These are phyloP conservation scores for Cladosporium sp. DNA, from an alignment of 2,329 filamentous ascomycete genomes.

Conservation along the genomic window DNA sequence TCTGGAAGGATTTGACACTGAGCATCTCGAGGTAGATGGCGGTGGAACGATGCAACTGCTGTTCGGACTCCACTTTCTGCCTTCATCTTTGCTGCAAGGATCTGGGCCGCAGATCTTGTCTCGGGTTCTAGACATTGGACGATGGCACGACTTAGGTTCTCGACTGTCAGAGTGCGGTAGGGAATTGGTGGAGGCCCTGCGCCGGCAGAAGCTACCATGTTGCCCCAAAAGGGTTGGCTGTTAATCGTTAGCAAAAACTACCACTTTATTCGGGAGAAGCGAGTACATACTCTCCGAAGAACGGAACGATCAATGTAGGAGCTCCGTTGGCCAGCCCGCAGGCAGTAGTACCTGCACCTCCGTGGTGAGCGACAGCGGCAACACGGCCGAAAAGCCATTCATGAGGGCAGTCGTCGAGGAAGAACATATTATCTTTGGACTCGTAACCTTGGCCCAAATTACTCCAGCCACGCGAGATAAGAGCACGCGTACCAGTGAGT, in stretches of 20 bases:
- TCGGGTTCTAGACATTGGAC: slow-evolving; percentile 55
- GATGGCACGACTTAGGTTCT: slow-evolving; percentile 47
- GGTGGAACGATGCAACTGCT: slow-evolving; percentile 67
- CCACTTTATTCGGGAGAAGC: slow-evolving; percentile 35
- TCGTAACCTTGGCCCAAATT: slow-evolving; percentile 42
- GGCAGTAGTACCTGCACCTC: slow-evolving; percentile 58
- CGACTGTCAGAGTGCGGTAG: slow-evolving; percentile 62
- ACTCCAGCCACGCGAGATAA: slow-evolving; percentile 56
- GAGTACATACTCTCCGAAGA: slow-evolving; percentile 53
- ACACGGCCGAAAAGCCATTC: slow-evolving; percentile 59
- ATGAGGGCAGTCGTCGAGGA: slow-evolving; percentile 55
- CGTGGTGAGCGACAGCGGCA: slow-evolving; percentile 56
- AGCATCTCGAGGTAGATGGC: slow-evolving; percentile 59
- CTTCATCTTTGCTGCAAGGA: slow-evolving; percentile 62
- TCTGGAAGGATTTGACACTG: slow-evolving; percentile 68
- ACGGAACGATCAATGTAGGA: slow-evolving; percentile 56
- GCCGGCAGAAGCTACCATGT: slow-evolving; percentile 45
- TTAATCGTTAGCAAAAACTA: background rate
- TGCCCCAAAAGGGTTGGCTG: slow-evolving; percentile 54
- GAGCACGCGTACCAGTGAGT: slow-evolving; percentile 47
- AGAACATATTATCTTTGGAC: slow-evolving; percentile 44
- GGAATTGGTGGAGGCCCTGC: slow-evolving; percentile 72
- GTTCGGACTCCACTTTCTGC: slow-evolving; percentile 69
- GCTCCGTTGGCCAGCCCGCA: slow-evolving; percentile 50
- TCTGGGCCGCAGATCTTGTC: slow-evolving; percentile 56